Evolutionary conservation across 2,329 filamentous ascomycete species (phyloP).

Genomic region (Lizonia empirigonia): DNA sequence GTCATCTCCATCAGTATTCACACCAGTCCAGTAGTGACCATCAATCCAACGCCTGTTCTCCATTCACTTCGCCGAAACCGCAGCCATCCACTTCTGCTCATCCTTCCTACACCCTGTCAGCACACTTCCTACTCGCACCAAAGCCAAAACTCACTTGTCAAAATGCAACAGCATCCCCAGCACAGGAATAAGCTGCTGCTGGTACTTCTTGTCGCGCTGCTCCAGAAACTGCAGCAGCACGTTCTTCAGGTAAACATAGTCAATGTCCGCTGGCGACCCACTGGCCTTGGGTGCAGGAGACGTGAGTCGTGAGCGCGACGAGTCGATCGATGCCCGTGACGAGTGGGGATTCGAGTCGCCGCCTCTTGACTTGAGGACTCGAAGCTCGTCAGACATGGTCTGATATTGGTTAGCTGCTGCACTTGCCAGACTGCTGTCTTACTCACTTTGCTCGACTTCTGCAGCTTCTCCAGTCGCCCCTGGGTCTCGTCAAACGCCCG

Average conservation of each 20-base stretch:
- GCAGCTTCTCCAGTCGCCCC: constrained; percentile 76
- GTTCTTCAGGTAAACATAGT: constrained; percentile 77
- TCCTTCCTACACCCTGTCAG: constrained; percentile 60
- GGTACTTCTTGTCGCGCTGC: constrained; percentile 76
- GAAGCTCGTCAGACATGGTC: constrained; percentile 64
- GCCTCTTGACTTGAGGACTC: constrained; percentile 52
- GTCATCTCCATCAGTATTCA: neutral
- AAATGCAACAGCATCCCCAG: constrained; percentile 77
- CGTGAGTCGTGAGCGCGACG: constrained; percentile 52
- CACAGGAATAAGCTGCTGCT: constrained; percentile 77
- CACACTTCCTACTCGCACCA: neutral
- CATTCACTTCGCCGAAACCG: constrained; percentile 60
- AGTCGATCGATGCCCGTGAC: constrained; percentile 65
- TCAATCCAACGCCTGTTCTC: constrained; percentile 12
- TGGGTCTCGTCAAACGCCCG: constrained; percentile 79
- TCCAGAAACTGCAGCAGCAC: constrained; percentile 82
- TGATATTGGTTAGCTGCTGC: constrained; percentile 31
- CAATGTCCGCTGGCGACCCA: constrained; percentile 48
- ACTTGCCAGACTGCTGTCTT: too few relatives aligned
- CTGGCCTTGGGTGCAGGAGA: constrained; percentile 55
- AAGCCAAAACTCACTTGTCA: constrained; percentile 67
- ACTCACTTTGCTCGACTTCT: constrained; percentile 66
- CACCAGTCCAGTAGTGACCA: too few relatives aligned
- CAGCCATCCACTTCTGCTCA: constrained; percentile 85
- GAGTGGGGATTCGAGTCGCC: constrained; percentile 56